These are phyloP conservation scores for Syncephalis plumigaleata DNA, from an alignment of 371 early-diverging fungal genomes.

Conservation along the genomic window DNA sequence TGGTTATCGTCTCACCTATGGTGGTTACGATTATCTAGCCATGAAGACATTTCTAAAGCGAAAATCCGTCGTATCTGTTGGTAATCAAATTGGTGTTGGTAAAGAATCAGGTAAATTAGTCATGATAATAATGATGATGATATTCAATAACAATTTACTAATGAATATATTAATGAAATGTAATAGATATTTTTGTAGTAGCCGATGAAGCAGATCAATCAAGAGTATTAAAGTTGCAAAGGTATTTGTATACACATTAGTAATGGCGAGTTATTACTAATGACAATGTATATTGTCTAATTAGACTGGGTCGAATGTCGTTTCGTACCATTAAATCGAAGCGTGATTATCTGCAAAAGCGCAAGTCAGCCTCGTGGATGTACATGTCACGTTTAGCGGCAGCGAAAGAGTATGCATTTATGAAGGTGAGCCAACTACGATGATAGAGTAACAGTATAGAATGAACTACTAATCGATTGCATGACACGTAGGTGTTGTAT, in stretches of 20 bases:
- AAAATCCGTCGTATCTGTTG: conserved; percentile 83
- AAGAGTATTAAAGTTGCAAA: conserved; percentile 80
- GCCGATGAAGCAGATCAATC: conserved; percentile 77
- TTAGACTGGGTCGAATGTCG: conserved; percentile 87
- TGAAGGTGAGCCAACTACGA: conserved; percentile 46
- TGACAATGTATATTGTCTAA: conserved; percentile 5
- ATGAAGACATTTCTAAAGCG: conserved; percentile 83
- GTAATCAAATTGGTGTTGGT: conserved; percentile 98
- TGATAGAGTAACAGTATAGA: background rate
- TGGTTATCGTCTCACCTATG: conserved; percentile 95
- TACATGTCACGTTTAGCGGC: conserved; percentile 95
- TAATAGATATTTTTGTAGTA: conserved; percentile 86
- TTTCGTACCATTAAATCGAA: conserved; percentile 97
- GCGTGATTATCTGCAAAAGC: conserved; percentile 87
- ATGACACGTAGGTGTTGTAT: conserved; percentile 35
- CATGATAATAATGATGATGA: background rate
- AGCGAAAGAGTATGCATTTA: conserved; percentile 93
- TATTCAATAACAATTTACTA: background rate
- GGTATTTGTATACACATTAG: conserved; percentile 19
- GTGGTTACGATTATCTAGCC: conserved; percentile 98
- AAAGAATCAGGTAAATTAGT: conserved; percentile 75
- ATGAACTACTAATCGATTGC: background rate
- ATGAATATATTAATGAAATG: conserved; percentile 3
- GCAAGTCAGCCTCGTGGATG: conserved; percentile 92
- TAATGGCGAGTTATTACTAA: background rate